Conservation (phyloP, 345 rosid genomes). For the Tarenaya hassleriana region DNA sequence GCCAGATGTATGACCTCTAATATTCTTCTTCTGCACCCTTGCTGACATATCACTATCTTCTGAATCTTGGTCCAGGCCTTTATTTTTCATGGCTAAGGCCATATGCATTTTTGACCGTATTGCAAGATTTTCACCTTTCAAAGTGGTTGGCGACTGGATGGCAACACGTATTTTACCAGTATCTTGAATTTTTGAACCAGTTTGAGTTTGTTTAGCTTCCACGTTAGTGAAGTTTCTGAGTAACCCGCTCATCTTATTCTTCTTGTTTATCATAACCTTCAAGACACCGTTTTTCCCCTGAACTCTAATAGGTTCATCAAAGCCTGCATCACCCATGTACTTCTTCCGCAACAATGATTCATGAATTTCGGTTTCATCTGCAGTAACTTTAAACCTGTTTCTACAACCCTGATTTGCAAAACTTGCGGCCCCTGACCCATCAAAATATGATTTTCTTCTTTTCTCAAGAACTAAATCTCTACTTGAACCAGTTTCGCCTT, state of each 20-base stretch:
- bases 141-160: slow-evolving; percentile 27
- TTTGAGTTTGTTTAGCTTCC: slow-evolving; percentile 39
- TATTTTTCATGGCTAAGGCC: slow-evolving; percentile 35
- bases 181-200: too few species aligned
- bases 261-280: slow-evolving; percentile 81
- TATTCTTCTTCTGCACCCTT: slow-evolving; percentile 33
- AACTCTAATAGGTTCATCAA: slow-evolving; percentile 41
- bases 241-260: slow-evolving; percentile 44
- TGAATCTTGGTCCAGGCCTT: slow-evolving; percentile 40
- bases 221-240: slow-evolving; percentile 33
- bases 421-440: too few species aligned
- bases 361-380: too few species aligned
- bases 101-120: slow-evolving; percentile 34
- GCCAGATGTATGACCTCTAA: slow-evolving; percentile 32
- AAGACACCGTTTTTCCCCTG: slow-evolving; percentile 94
- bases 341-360: too few species aligned
- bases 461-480: too few species aligned
- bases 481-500: too few species aligned
- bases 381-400: too few species aligned
- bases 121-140: slow-evolving; percentile 35
- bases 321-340: too few species aligned
- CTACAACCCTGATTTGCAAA: too few species aligned
- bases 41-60: slow-evolving; percentile 46
- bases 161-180: slow-evolving; percentile 37
- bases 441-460: too few species aligned